Conservation (phyloP, 495 filamentous ascomycete species). For the Penicillium paxilli region DNA sequence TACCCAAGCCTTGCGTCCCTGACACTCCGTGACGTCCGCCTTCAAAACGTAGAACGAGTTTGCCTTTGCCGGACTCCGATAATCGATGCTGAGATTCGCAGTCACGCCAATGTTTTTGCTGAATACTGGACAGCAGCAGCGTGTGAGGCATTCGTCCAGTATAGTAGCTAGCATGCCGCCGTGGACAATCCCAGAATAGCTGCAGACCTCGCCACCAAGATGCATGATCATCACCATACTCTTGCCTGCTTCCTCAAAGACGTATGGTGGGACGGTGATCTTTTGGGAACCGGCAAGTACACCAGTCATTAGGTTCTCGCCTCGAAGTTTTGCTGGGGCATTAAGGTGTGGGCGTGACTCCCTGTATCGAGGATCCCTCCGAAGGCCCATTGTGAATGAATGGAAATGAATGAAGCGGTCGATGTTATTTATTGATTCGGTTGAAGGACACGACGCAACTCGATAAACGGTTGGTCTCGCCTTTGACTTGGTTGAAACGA, state of each 20-base stretch:
- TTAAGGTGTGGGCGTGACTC: conserved; percentile 86
- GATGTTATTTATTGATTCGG: conserved; percentile 26
- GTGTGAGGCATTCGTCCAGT: conserved; percentile 80
- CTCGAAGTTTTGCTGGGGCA: conserved; percentile 61
- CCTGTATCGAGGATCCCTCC: conserved; percentile 59
- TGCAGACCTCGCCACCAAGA: conserved; percentile 75
- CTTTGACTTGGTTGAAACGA: background rate
- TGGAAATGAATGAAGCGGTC: conserved; percentile 73
- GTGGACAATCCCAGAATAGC: conserved; percentile 84
- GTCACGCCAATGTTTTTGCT: conserved; percentile 85
- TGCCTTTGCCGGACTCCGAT: conserved; percentile 70
- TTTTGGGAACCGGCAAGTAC: conserved; percentile 70
- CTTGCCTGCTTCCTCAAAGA: conserved; percentile 70
- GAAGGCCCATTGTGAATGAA: conserved; percentile 61
- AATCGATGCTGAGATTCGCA: conserved; percentile 84
- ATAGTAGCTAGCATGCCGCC: conserved; percentile 85
- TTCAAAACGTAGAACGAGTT: conserved; percentile 70
- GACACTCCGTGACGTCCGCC: conserved; percentile 75
- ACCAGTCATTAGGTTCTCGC: conserved; percentile 75
- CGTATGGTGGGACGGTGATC: conserved; percentile 75
- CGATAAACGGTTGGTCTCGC: background rate
- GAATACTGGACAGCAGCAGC: conserved; percentile 81
- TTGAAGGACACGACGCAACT: background rate
- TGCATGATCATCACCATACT: conserved; percentile 69
- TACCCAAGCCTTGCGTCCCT: conserved; percentile 92